Evolutionary conservation across 2,329 filamentous ascomycete genomes (phyloP).

Genomic region (Penicillium rolfsii): DNA sequence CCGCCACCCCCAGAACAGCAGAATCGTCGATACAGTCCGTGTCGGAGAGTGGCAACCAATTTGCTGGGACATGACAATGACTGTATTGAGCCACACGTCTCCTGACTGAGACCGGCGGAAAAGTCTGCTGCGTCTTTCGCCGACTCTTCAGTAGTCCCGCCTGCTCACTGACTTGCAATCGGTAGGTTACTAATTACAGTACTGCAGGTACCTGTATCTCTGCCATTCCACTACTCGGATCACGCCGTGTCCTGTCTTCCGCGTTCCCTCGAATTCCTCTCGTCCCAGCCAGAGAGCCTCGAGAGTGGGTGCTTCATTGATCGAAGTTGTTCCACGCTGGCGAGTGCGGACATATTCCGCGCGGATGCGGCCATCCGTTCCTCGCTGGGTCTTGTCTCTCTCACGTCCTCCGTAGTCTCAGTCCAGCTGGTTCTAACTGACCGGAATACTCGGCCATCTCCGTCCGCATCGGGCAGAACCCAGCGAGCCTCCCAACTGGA

Average conservation of each 20-base stretch:
- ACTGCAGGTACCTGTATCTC: background rate
- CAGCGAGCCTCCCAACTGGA: background rate
- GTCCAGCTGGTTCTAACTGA: background rate
- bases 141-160: background rate
- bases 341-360: slow-evolving; percentile 14
- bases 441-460: background rate
- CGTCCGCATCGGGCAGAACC: slow-evolving; percentile 1
- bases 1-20: background rate
- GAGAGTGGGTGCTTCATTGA: background rate
- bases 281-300: background rate
- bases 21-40: background rate
- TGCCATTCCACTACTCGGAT: background rate
- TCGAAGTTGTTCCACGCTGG: background rate
- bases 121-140: background rate
- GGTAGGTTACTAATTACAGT: too few species aligned
- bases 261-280: background rate
- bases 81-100: background rate
- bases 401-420: too few species aligned
- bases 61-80: background rate
- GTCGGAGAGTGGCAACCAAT: background rate
- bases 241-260: background rate
- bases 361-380: background rate
- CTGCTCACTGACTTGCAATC: too few species aligned
- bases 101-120: background rate
- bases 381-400: background rate